A percentile compares a stretch with the other conserved stretches of the same genome.
Conservation (phyloP, 495 filamentous ascomycete genomes). For the Penicillium maclennaniae region DNA sequence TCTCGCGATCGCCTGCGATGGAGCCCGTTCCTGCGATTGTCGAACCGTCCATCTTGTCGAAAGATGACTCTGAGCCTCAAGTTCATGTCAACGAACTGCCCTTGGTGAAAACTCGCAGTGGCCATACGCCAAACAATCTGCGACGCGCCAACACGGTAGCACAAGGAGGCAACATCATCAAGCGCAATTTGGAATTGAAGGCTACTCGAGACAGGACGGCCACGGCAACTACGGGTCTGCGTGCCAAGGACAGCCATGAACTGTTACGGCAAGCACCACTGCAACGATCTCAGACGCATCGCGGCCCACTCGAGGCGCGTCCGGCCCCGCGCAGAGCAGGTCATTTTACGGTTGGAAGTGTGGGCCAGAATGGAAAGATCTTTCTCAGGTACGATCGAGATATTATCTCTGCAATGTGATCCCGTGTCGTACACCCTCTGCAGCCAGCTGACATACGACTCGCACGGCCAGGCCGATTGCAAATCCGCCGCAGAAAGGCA, state of each 20-base stretch:
- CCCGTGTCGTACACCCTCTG: conserved; percentile 15
- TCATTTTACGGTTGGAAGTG: conserved; percentile 90
- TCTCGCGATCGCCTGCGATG: conserved; percentile 20
- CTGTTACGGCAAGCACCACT: conserved; percentile 39
- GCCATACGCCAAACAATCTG: conserved; percentile 25
- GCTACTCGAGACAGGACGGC: conserved; percentile 29
- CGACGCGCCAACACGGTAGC: conserved; percentile 45
- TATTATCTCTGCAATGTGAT: conserved; percentile 14
- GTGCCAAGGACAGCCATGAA: conserved; percentile 47
- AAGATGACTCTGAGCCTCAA: conserved; percentile 14
- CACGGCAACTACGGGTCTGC: conserved; percentile 33
- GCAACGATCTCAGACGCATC: conserved; percentile 35
- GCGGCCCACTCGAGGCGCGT: conserved; percentile 30
- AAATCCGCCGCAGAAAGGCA: conserved; percentile 35
- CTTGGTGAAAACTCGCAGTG: conserved; percentile 16
- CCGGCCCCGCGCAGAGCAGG: conserved; percentile 51
- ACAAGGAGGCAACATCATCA: conserved; percentile 32
- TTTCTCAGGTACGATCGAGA: conserved; percentile 74
- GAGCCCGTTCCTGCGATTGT: conserved; percentile 18
- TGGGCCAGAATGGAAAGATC: conserved; percentile 89
- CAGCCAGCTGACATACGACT: conserved; percentile 22
- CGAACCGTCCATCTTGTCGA: conserved; percentile 15
- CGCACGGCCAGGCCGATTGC: conserved; percentile 47
- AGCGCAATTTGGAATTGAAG: conserved; percentile 30
- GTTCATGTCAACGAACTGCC: conserved; percentile 22